Percentiles rank a stretch among this genome's conserved stretches.
Evolutionary conservation across 83 land plant species (phyloP).

Genomic region (Picea abies): DNA sequence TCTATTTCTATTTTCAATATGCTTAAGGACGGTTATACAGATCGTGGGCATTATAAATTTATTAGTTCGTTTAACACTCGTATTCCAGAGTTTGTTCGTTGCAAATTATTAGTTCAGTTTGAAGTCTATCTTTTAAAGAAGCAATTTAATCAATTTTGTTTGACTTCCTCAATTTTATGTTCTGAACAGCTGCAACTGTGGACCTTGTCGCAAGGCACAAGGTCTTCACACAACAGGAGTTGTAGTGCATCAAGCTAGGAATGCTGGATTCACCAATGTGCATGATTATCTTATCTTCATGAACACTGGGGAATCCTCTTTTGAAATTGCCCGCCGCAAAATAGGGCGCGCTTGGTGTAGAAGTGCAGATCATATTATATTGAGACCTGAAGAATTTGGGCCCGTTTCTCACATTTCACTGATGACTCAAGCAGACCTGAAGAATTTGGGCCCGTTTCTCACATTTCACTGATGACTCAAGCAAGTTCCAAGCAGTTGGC

Average conservation of each 20-base stretch:
- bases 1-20: no score
- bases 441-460: not conserved
- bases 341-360: constrained; percentile 29
- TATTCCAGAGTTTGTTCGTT: not conserved
- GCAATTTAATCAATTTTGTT: not conserved
- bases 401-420: not conserved
- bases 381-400: not conserved
- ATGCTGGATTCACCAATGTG: constrained; percentile 36
- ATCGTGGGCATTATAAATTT: not conserved
- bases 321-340: constrained; percentile 29
- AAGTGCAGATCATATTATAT: constrained; percentile 1
- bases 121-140: not conserved
- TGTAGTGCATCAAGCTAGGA: constrained; percentile 30
- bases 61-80: not conserved
- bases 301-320: constrained; percentile 33
- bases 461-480: not conserved
- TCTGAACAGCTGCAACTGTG: constrained; percentile 52
- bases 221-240: constrained; percentile 38
- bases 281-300: constrained; percentile 43
- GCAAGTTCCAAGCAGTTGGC: not conserved
- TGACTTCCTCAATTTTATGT: not conserved
- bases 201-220: constrained; percentile 48
- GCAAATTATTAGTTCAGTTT: not conserved
- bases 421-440: no score
- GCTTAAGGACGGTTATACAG: no score